Evolutionary conservation across 129 eudicot species (phyloP).

Genomic region (Scalesia atractyloides): DNA sequence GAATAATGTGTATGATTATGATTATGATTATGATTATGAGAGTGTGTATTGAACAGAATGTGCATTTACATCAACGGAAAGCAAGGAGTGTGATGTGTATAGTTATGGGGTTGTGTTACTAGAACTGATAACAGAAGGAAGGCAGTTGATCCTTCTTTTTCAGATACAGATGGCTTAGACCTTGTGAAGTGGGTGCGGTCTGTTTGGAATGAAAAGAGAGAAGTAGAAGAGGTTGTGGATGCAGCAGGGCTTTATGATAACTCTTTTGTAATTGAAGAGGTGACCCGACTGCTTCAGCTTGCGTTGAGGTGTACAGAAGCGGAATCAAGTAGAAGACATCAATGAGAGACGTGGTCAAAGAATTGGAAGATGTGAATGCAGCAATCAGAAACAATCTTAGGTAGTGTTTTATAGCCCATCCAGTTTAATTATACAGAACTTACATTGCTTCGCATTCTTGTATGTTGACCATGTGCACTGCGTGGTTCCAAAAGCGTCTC

Average conservation of each 20-base stretch:
- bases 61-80: slow-evolving; percentile 50
- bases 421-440: too few relatives aligned
- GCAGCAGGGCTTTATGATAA: slow-evolving; percentile 38
- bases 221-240: slow-evolving; percentile 61
- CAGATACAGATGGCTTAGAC: slow-evolving; percentile 44
- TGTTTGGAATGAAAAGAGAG: slow-evolving; percentile 46
- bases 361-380: slow-evolving; percentile 40
- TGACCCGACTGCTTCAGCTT: slow-evolving; percentile 50
- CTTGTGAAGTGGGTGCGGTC: slow-evolving; percentile 68
- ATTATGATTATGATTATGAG: too few relatives aligned
- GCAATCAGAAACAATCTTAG: slow-evolving; percentile 25
- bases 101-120: slow-evolving; percentile 84
- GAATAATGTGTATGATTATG: too few relatives aligned
- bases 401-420: neutral
- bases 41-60: neutral
- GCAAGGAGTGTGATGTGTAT: slow-evolving; percentile 43
- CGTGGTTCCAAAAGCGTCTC: too few relatives aligned
- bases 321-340: slow-evolving; percentile 61
- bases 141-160: slow-evolving; percentile 55
- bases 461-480: too few relatives aligned
- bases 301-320: slow-evolving; percentile 79
- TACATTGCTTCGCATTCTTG: too few relatives aligned
- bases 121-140: slow-evolving; percentile 69
- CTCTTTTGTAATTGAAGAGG: slow-evolving; percentile 57
- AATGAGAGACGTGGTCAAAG: slow-evolving; percentile 81